Conservation (phyloP, 257 asterid species). For the Solanum arcanum region DNA sequence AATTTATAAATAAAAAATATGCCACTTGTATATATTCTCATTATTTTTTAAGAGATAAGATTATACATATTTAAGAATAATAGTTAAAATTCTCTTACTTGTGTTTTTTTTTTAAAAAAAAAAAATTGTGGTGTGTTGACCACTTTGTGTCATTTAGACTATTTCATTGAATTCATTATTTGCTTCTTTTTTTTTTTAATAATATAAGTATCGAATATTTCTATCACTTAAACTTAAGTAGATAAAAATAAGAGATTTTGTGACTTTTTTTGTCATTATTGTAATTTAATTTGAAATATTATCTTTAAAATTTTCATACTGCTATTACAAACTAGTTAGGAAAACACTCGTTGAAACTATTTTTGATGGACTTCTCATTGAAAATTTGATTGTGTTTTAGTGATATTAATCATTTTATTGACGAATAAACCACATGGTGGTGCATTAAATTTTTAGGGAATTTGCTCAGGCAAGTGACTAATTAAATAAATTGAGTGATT, state of each 20-base stretch:
- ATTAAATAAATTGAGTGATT: background rate
- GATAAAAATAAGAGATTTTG: background rate
- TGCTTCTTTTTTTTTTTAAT: background rate
- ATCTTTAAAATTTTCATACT: background rate
- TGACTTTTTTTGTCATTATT: background rate
- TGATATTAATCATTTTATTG: fast-evolving
- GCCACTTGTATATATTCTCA: background rate
- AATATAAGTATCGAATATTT: background rate
- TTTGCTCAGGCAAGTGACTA: background rate
- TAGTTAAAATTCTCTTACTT: background rate
- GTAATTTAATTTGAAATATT: too few species aligned
- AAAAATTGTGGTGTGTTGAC: background rate
- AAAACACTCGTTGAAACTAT: background rate
- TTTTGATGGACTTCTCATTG: background rate
- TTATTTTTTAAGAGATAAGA: background rate
- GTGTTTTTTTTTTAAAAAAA: too few species aligned
- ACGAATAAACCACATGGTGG: fast-evolving
- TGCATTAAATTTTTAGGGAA: background rate
- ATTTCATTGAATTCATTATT: background rate
- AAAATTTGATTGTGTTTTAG: background rate
- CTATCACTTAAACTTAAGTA: background rate
- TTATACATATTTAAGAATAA: background rate
- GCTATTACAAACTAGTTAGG: fast-evolving
- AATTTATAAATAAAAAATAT: background rate
- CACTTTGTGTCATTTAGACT: background rate